These are phyloP conservation scores for Paramecium pentaurelia DNA, from an alignment of 73 alveolate genomes.

Conservation along the genomic window DNA sequence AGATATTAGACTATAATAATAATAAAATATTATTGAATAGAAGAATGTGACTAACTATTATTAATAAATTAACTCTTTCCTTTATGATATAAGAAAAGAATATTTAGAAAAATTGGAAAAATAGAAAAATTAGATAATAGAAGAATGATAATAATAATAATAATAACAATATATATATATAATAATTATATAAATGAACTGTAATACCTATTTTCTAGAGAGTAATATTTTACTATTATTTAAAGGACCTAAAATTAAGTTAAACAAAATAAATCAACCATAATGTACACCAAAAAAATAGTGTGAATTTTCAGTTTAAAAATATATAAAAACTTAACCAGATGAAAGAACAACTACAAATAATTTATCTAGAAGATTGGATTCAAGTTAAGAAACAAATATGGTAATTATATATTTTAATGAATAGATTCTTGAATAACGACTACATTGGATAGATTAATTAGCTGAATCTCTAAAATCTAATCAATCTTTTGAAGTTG, in stretches of 20 bases:
- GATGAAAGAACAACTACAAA: constrained; percentile 39
- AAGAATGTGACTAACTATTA: not conserved
- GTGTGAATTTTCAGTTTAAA: not conserved
- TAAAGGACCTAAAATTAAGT: not conserved
- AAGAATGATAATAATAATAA: not conserved
- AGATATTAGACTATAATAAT: not conserved
- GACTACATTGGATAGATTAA: not conserved
- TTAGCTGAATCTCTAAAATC: not conserved
- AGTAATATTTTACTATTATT: not conserved
- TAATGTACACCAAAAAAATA: not conserved
- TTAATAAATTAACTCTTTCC: not conserved
- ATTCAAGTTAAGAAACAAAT: not conserved
- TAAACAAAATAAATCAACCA: not conserved
- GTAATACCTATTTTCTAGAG: not conserved
- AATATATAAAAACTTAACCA: not conserved
- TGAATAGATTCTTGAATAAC: not conserved
- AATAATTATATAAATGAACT: not conserved
- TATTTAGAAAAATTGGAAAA: not conserved
- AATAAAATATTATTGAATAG: not conserved
- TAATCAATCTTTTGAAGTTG: not conserved
- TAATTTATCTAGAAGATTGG: not conserved
- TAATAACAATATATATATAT: not conserved
- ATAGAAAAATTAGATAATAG: not conserved
- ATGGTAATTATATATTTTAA: not conserved
- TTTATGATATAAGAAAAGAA: not conserved